phyloP scores from a whole-genome alignment of 2,329 filamentous ascomycete genomes.

The Alternaria atra region DNA sequence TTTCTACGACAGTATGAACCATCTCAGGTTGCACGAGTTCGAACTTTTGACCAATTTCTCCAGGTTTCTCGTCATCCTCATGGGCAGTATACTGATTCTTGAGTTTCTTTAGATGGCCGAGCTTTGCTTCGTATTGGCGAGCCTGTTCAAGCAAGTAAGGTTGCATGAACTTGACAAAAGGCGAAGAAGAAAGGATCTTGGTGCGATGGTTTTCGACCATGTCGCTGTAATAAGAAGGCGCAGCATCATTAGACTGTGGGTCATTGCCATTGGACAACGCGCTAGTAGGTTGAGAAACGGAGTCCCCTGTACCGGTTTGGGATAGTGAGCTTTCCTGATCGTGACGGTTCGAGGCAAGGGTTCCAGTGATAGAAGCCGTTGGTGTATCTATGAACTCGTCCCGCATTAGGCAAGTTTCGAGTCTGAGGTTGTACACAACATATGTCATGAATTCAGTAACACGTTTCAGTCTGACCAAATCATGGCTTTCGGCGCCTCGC shows the following conservation, averaged over 20 bases:
- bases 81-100: conserved; percentile 71
- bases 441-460: conserved; percentile 99
- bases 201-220: conserved; percentile 94
- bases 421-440: conserved; percentile 95
- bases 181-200: conserved; percentile 91
- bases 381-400: conserved; percentile 92
- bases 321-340: conserved; percentile 17
- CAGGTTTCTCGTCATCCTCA: conserved; percentile 43
- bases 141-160: conserved; percentile 93
- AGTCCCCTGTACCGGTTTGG: neutral
- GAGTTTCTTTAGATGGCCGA: conserved; percentile 82
- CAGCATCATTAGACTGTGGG: conserved; percentile 74
- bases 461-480: conserved; percentile 81
- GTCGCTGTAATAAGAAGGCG: conserved; percentile 93
- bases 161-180: conserved; percentile 94
- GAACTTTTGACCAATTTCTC: conserved; percentile 71
- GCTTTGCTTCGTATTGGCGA: conserved; percentile 84
- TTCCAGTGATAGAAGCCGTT: conserved; percentile 61
- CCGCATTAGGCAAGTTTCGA: conserved; percentile 92
- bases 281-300: conserved; percentile 3
- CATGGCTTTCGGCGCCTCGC: conserved; percentile 76
- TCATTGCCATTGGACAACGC: conserved; percentile 51
- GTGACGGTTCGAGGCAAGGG: conserved; percentile 28
- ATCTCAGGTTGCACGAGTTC: conserved; percentile 94
- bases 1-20: conserved; percentile 84